phyloP scores from a whole-genome alignment of 2,329 filamentous ascomycete genomes.

The Trichoderma brevicompactum region DNA sequence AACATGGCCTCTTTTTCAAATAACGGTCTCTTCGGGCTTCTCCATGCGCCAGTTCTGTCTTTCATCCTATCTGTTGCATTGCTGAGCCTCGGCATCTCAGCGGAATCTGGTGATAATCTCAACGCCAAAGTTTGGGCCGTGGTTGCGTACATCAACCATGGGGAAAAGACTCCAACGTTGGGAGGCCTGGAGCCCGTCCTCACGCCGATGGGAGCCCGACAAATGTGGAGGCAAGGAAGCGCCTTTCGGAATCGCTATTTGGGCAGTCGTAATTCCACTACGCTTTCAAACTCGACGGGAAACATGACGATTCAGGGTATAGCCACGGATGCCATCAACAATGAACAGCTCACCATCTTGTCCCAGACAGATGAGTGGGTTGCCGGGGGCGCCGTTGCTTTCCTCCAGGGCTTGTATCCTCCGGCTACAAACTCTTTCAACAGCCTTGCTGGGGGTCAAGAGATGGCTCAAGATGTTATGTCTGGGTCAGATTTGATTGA shows the following conservation, averaged over 20 bases:
- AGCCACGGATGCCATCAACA: conserved; percentile 51
- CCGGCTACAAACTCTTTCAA: conserved; percentile 55
- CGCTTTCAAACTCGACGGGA: conserved; percentile 36
- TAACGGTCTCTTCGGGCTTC: neutral
- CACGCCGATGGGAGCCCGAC: conserved; percentile 59
- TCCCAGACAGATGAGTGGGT: conserved; percentile 53
- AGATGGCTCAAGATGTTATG: conserved; percentile 49
- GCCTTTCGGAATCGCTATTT: conserved; percentile 57
- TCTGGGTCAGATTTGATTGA: conserved; percentile 54
- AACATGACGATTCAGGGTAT: conserved; percentile 50
- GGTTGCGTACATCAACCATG: conserved; percentile 55
- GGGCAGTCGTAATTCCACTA: conserved; percentile 33
- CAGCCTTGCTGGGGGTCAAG: conserved; percentile 37
- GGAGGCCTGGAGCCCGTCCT: conserved; percentile 43
- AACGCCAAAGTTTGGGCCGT: conserved; percentile 54
- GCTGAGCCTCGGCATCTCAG: conserved; percentile 34
- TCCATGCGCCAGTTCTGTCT: conserved; percentile 20
- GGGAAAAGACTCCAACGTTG: conserved; percentile 55
- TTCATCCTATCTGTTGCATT: conserved; percentile 29
- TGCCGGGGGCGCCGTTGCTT: conserved; percentile 71
- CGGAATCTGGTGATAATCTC: conserved; percentile 38
- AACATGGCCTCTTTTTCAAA: conserved; percentile 17
- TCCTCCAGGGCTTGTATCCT: conserved; percentile 85
- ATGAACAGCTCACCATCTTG: conserved; percentile 50
- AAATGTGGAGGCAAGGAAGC: conserved; percentile 54